Base-by-base conservation (phyloP, 1,284 basidiomycete genomes). In the Coniophora puteana region DNA sequence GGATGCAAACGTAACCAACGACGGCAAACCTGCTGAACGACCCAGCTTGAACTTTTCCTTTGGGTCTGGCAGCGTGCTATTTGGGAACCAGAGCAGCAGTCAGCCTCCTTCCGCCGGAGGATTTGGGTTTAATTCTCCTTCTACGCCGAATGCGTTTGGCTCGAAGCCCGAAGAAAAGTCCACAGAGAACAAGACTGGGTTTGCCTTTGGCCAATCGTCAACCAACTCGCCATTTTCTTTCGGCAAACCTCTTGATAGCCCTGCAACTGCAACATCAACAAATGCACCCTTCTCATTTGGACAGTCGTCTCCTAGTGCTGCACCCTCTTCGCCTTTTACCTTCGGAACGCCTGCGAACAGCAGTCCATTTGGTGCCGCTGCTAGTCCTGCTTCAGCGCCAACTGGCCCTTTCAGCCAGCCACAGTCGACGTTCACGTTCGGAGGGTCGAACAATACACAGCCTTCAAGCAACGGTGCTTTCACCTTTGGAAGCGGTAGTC, bases 21-120 rank as follows among this genome's bases (percentile, higher is more conserved):
- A 28, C 27, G 24, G 38, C 16, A 61, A 61, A 33, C 45, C 57
- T 41, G 46, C 53, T 49, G 63, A 53, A 55, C 62, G 63, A 42
- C 67, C 66, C 14, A 63, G 62, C 1, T 54, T 69, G n/a, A 62
- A 54, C 34, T 80, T 79, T 44, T 59, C 72, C 1, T 80, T 79
- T 34, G 47, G 32, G 14, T 43, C 54, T 41, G 58, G 48, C 17
- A 40, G 56, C 45, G 54, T 49, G 17, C 48, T 60, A 14, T 47
- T 61, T 16, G 61, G 59, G 18, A 63, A 63, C 20, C 60, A 58
- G 43, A 61, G 48, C 23, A n/a, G n/a, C n/a, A n/a, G n/a, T n/a
- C n/a, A n/a, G n/a, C 54, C 55, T 7, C 48, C 53, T 36, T 53
- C 59, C 21, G 41, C 55, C 32, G 46, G 58, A 14, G 50, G 62